phyloP scores from a whole-genome alignment of 441 rosid genomes.

The Omphalea diandra region DNA sequence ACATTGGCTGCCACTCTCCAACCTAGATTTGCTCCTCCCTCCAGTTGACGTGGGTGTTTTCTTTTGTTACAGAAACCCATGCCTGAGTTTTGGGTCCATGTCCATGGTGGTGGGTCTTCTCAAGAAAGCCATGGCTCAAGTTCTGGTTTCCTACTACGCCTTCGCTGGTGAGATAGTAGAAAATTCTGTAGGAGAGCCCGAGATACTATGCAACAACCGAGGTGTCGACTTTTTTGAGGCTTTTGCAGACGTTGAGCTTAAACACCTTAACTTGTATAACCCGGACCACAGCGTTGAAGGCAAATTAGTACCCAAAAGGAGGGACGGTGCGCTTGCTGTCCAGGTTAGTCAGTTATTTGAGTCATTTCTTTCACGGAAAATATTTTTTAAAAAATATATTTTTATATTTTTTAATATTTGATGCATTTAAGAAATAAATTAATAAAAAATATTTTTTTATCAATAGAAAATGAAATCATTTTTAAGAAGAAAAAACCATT shows the following conservation, averaged over 20 bases:
- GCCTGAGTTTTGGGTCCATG: constrained; percentile 31
- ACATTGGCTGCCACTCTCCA: constrained; percentile 75
- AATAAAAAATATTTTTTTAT: no score
- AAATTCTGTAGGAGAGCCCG: constrained; percentile 65
- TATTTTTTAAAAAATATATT: no score
- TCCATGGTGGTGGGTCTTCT: constrained; percentile 39
- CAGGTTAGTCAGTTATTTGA: constrained; percentile 42
- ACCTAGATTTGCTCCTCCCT: constrained; percentile 65
- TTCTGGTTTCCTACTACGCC: constrained; percentile 62
- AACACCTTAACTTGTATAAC: constrained; percentile 54
- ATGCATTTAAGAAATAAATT: no score
- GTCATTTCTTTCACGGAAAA: not conserved
- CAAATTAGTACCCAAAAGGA: constrained; percentile 61
- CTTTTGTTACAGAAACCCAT: constrained; percentile 49
- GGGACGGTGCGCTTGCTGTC: constrained; percentile 63
- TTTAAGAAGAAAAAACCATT: no score
- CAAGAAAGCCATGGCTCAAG: constrained; percentile 55
- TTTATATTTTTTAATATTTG: no score
- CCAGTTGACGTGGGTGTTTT: constrained; percentile 38
- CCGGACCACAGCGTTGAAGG: constrained; percentile 60
- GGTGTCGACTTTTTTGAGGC: constrained; percentile 75
- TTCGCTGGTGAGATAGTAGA: constrained; percentile 63
- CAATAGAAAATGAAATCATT: no score
- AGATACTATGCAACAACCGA: constrained; percentile 70
- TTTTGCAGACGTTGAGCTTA: constrained; percentile 49